Conservation (phyloP, 768 basidiomycete species). For the Mycena galopus region DNA sequence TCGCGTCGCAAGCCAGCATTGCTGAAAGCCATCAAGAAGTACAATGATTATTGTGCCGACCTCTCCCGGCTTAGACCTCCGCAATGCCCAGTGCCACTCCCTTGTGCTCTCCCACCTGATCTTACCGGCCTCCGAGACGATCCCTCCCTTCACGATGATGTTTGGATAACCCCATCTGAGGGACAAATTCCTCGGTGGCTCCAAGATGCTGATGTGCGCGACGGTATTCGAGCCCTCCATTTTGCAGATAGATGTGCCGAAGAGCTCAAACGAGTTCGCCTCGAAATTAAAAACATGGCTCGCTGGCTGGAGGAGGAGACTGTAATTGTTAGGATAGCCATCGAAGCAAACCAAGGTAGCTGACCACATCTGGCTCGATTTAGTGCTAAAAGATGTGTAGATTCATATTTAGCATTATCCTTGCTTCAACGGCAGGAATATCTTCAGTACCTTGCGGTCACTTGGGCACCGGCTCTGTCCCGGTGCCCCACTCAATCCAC, state of each 20-base stretch:
- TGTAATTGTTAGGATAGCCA: background rate
- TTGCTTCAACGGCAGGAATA: too few relatives aligned
- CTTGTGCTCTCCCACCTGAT: background rate
- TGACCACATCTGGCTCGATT: too few relatives aligned
- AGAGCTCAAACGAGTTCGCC: background rate
- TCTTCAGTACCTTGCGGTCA: too few relatives aligned
- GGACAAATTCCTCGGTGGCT: background rate
- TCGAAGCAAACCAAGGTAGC: too few relatives aligned
- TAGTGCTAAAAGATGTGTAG: too few relatives aligned
- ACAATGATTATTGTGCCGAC: conserved; percentile 39
- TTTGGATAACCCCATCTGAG: background rate
- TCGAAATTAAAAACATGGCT: background rate
- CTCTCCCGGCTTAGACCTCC: background rate
- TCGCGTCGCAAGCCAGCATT: conserved; percentile 47
- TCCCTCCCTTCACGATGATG: background rate
- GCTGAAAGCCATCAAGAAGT: conserved; percentile 45
- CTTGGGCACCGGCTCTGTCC: too few relatives aligned
- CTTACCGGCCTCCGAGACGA: background rate
- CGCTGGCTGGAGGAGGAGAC: background rate
- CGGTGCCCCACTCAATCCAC: too few relatives aligned
- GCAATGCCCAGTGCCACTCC: background rate
- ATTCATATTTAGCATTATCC: too few relatives aligned
- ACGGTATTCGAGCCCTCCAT: background rate
- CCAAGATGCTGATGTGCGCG: background rate
- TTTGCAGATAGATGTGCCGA: background rate